phyloP scores from a whole-genome alignment of 2,329 filamentous ascomycete genomes.

The Aspergillus persii region DNA sequence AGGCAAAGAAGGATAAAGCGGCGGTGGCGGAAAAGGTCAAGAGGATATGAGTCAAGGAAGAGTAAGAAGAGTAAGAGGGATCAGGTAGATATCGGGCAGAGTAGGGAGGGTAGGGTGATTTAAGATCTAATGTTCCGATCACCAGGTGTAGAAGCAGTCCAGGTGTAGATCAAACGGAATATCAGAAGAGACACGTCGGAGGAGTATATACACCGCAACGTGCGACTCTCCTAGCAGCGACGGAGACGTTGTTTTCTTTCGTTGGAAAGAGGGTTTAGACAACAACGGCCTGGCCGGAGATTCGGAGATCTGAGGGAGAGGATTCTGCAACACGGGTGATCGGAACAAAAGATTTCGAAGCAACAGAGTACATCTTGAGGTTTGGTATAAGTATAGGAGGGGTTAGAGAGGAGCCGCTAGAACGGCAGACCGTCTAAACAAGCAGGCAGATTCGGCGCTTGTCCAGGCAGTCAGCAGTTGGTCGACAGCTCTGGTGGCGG shows the following conservation, averaged over 20 bases:
- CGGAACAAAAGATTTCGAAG: slow-evolving; percentile 31
- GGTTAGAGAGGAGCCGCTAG: slow-evolving; percentile 26
- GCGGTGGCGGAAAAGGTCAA: slow-evolving; percentile 1
- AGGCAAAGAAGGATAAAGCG: slow-evolving; percentile 4
- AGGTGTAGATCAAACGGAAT: slow-evolving; percentile 21
- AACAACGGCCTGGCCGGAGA: slow-evolving; percentile 26
- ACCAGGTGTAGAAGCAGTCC: slow-evolving; percentile 22
- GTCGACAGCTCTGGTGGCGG: slow-evolving; percentile 9
- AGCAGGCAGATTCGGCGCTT: slow-evolving; percentile 32
- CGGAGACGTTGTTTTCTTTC: slow-evolving; percentile 10
- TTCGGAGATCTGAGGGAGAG: slow-evolving; percentile 31
- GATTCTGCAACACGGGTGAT: slow-evolving; percentile 37
- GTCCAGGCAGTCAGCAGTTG: slow-evolving; percentile 30
- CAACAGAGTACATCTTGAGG: slow-evolving; percentile 43
- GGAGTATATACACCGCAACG: slow-evolving; percentile 9
- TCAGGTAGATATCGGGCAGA: background rate
- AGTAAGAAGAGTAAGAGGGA: background rate
- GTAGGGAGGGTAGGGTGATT: background rate
- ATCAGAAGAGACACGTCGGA: slow-evolving; percentile 16
- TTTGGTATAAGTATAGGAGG: slow-evolving; percentile 15
- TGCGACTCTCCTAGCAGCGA: slow-evolving; percentile 11
- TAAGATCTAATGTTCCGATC: slow-evolving; percentile 23
- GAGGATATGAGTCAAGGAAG: background rate
- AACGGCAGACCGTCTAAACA: slow-evolving; percentile 30
- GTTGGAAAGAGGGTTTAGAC: slow-evolving; percentile 22